Base-by-base conservation (phyloP, 768 basidiomycete genomes). In the Rhizopogon sp. region DNA sequence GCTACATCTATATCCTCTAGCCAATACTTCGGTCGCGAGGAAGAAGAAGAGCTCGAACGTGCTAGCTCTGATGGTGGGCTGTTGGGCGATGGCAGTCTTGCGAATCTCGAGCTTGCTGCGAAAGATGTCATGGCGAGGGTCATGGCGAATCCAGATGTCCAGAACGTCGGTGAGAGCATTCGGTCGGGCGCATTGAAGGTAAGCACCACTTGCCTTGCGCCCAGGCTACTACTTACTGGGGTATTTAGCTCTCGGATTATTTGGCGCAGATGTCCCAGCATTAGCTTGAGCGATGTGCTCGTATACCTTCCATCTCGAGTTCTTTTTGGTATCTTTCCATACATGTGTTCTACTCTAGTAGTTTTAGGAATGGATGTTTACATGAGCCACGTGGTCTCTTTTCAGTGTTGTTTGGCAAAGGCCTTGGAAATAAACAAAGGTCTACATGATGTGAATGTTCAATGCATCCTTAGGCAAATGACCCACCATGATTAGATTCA, bases 11-110 rank as follows among this genome's bases (percentile, higher is more conserved):
- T 98, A 64, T 96, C 93, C 1, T 96, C 93, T 14, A 95, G 83
- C 66, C 90, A 93, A 62, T 99, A 98, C 81, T 98, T 97, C 71
- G 97, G 96, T 2, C 81, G 94, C 14, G 94, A 96, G 53, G 87
- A 90, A 54, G 86, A 88, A n/a, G 81, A 82, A 8, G 61, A 71
- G 47, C 60, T 68, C 16, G 71, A 66, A 43, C 74, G 72, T 17
- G 69, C 71, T n/a, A 66, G 71, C 20, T 72, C 80, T 8, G 83
- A 83, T 56, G 86, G 79, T 20, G 85, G 80, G 47, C 65, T 85
- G 55, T 64, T 78, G 43, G 74, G 74, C 47, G 79, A 79, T 50
- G 75, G 74, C 55, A 74, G 56, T 49, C 68, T 85, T 37, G 83
- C 88, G 4, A 80, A 77, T 11, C 56, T 84, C 14, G 84, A 85